These are phyloP conservation scores for Aureobasidium sp. DNA, from an alignment of 2,329 filamentous ascomycete genomes.

Conservation along the genomic window DNA sequence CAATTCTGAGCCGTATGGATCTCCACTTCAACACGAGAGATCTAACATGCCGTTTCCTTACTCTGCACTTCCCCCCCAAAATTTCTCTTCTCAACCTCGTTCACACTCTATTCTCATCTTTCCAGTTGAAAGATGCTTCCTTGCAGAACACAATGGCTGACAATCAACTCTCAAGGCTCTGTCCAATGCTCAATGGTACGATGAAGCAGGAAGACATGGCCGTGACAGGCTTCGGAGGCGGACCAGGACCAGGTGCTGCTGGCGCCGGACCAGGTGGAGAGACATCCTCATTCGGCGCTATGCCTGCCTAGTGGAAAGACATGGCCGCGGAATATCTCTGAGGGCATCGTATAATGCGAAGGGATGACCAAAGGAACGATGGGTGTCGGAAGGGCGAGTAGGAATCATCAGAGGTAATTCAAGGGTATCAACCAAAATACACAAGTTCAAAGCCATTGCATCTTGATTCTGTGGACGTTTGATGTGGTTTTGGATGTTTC, in stretches of 20 bases:
- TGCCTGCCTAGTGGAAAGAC: neutral
- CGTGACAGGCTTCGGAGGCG: constrained; percentile 18
- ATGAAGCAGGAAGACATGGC: constrained; percentile 31
- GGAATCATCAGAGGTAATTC: neutral
- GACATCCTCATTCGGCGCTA: constrained; percentile 1
- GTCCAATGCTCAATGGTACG: constrained; percentile 77
- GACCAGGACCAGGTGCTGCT: constrained; percentile 14
- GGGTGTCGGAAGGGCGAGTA: neutral
- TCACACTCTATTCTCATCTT: neutral
- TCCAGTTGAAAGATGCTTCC: neutral
- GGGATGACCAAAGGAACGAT: neutral
- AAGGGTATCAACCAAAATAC: too few relatives aligned
- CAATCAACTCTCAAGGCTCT: constrained; percentile 52
- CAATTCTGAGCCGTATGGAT: constrained; percentile 1
- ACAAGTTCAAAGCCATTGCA: too few relatives aligned
- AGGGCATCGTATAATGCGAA: neutral
- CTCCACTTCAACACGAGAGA: constrained; percentile 15
- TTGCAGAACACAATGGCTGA: constrained; percentile 14
- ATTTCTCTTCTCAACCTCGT: constrained; percentile 18
- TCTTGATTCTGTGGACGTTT: too few relatives aligned
- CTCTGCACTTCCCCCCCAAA: constrained; percentile 17
- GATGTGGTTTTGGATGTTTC: too few relatives aligned
- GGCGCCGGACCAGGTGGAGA: constrained; percentile 9
- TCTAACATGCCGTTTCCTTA: constrained; percentile 9
- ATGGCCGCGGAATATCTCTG: neutral